Evolutionary conservation across 306 rosid genomes (phyloP).

Genomic region (Luffa aegyptiaca): DNA sequence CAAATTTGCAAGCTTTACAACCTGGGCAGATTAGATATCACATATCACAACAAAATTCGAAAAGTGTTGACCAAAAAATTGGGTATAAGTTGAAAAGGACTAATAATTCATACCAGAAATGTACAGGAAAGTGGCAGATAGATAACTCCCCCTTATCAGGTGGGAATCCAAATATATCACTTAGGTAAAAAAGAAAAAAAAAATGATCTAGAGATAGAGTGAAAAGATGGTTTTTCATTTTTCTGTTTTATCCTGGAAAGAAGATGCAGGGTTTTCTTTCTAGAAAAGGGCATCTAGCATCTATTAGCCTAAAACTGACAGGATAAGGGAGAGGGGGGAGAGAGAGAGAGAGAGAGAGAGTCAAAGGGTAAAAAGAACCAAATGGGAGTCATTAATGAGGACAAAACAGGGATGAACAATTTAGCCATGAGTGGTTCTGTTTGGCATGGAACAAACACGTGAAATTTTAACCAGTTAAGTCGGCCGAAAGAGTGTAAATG

Average conservation of each 20-base stretch:
- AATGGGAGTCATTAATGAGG: conserved; percentile 22
- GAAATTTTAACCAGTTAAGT: conserved; percentile 11
- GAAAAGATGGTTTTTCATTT: not conserved
- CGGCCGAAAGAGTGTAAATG: conserved; percentile 3
- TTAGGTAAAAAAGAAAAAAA: not conserved
- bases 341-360: conserved; percentile 4
- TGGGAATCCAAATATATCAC: not conserved
- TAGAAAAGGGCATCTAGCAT: not conserved
- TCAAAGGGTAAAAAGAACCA: conserved; percentile 1
- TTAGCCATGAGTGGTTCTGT: conserved; percentile 39
- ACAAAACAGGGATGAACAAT: conserved; percentile 50
- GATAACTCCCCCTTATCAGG: not conserved
- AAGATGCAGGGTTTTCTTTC: not conserved
- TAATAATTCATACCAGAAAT: not conserved
- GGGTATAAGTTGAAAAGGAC: not conserved
- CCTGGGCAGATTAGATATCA: not conserved
- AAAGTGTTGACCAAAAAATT: not conserved
- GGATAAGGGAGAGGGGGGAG: not conserved
- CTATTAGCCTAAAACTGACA: conserved; percentile 6
- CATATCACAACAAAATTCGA: not conserved
- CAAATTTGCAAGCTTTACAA: not conserved
- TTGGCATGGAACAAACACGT: conserved; percentile 47
- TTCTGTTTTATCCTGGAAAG: not conserved
- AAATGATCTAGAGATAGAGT: not conserved
- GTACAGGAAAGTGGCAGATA: not conserved